Percentiles rank a stretch among this genome's conserved stretches.
These are phyloP conservation scores for Phyllosticta ampelicida DNA, from an alignment of 2,329 filamentous ascomycete species.

Conservation along the genomic window DNA sequence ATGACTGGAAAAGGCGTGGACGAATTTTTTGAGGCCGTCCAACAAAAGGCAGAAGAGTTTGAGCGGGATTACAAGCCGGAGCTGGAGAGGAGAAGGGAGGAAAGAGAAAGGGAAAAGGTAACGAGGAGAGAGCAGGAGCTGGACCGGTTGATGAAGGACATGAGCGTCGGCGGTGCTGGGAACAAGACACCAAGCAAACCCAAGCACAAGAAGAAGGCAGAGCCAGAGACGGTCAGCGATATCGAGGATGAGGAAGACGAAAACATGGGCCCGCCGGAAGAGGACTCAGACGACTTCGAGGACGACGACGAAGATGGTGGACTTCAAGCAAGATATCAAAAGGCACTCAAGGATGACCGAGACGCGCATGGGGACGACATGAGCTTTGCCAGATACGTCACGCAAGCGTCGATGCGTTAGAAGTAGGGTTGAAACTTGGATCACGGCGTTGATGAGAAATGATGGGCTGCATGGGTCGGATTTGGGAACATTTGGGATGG, in stretches of 20 bases:
- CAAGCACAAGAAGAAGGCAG: constrained; percentile 29
- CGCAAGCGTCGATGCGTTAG: constrained; percentile 17
- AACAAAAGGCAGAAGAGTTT: constrained; percentile 81
- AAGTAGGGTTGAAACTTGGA: background rate
- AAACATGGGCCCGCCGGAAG: constrained; percentile 34
- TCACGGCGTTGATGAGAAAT: constrained; percentile 1
- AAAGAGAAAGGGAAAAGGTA: constrained; percentile 66
- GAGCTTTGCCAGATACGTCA: constrained; percentile 42
- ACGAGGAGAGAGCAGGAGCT: constrained; percentile 67
- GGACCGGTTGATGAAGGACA: constrained; percentile 88
- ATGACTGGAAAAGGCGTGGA: constrained; percentile 87
- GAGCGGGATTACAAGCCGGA: constrained; percentile 85
- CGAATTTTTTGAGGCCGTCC: constrained; percentile 85
- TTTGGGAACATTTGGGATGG: background rate
- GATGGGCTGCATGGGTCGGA: constrained; percentile 3
- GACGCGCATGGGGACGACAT: constrained; percentile 35
- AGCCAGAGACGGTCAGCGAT: constrained; percentile 42
- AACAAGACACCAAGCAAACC: constrained; percentile 17
- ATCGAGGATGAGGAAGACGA: constrained; percentile 43
- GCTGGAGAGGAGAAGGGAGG: constrained; percentile 63
- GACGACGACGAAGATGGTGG: constrained; percentile 49
- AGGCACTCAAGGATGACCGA: constrained; percentile 51
- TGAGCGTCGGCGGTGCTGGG: constrained; percentile 47
- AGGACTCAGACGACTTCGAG: constrained; percentile 45
- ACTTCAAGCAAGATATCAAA: constrained; percentile 64